A percentile compares a stretch with the other conserved stretches of the same genome.
These are phyloP conservation scores for Acacia acuminata DNA, from an alignment of 306 rosid genomes.

Conservation along the genomic window DNA sequence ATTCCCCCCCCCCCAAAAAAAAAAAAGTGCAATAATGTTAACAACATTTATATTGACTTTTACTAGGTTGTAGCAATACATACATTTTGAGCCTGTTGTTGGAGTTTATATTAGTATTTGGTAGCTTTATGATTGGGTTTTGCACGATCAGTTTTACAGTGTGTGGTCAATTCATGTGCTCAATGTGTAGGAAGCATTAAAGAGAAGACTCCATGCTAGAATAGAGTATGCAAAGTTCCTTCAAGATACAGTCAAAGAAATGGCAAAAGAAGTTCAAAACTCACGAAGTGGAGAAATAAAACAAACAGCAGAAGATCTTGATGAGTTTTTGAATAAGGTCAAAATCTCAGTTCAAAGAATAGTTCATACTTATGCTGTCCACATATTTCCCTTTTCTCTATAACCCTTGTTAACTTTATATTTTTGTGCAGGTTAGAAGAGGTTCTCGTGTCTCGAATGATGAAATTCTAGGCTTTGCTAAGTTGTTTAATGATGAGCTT, in stretches of 20 bases:
- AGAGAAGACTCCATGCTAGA: conserved; percentile 88
- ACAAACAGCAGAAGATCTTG: conserved; percentile 95
- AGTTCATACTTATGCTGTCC: conserved; percentile 8
- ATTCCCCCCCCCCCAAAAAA: neutral
- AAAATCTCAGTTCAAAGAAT: conserved; percentile 26
- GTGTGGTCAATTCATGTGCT: conserved; percentile 35
- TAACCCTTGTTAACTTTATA: conserved; percentile 12
- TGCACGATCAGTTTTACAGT: conserved; percentile 22
- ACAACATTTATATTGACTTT: conserved; percentile 4
- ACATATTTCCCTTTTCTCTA: conserved; percentile 3
- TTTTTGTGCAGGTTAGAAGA: conserved; percentile 68
- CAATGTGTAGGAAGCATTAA: conserved; percentile 77
- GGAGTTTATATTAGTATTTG: conserved; percentile 13
- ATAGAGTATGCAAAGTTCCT: conserved; percentile 95
- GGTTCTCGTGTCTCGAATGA: conserved; percentile 82
- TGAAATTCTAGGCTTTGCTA: conserved; percentile 94
- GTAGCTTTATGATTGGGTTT: conserved; percentile 27
- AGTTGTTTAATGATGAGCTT: conserved; percentile 94
- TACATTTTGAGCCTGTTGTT: neutral
- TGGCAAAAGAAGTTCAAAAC: conserved; percentile 97
- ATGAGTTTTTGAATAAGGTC: conserved; percentile 75
- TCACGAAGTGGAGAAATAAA: conserved; percentile 86
- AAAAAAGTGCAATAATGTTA: conserved; percentile 15
- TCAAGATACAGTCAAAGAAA: conserved; percentile 96
- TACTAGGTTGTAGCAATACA: neutral